Percentiles rank a stretch among this genome's conserved stretches.
Conservation (phyloP, 768 basidiomycete species). For the Boletus sp. region DNA sequence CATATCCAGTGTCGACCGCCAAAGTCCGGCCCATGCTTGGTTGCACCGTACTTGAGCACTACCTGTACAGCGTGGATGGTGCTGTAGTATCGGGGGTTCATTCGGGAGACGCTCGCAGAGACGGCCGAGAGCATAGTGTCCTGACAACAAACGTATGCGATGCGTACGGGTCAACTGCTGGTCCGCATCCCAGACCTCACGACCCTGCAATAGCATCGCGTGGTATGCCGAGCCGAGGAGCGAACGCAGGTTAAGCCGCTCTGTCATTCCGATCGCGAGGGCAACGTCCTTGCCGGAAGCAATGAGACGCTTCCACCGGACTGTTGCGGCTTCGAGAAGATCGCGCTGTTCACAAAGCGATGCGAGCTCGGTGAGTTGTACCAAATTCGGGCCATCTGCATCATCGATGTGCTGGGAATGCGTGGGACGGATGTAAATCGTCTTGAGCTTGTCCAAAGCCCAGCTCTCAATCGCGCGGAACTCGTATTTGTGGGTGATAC, state of each 20-base stretch:
- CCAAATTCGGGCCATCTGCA: slow-evolving; percentile 37
- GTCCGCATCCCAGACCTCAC: slow-evolving; percentile 47
- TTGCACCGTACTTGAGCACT: slow-evolving; percentile 40
- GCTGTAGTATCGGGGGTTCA: slow-evolving; percentile 41
- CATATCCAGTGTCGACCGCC: slow-evolving; percentile 42
- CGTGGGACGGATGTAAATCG: slow-evolving; percentile 33
- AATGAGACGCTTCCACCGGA: slow-evolving; percentile 48
- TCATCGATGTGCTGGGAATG: slow-evolving; percentile 29
- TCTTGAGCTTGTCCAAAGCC: slow-evolving; percentile 40
- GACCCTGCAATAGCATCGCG: slow-evolving; percentile 49
- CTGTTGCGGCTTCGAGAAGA: slow-evolving; percentile 40
- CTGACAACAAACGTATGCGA: slow-evolving; percentile 49
- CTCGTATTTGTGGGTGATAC: slow-evolving; percentile 48
- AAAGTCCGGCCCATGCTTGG: slow-evolving; percentile 43
- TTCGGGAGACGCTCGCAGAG: slow-evolving; percentile 43
- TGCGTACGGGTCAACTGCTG: slow-evolving; percentile 45
- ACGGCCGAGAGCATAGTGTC: slow-evolving; percentile 47
- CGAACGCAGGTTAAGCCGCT: slow-evolving; percentile 43
- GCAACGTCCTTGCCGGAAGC: slow-evolving; percentile 43
- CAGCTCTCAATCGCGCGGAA: slow-evolving; percentile 45
- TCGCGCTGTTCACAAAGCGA: slow-evolving; percentile 46
- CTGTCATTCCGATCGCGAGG: slow-evolving; percentile 44
- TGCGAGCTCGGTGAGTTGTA: slow-evolving; percentile 50
- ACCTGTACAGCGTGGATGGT: slow-evolving; percentile 40
- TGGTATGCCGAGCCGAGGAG: slow-evolving; percentile 51